Percentiles rank a stretch among this genome's conserved stretches.
Conservation (phyloP, 306 rosid genomes). For the Boehmeria nivea region DNA sequence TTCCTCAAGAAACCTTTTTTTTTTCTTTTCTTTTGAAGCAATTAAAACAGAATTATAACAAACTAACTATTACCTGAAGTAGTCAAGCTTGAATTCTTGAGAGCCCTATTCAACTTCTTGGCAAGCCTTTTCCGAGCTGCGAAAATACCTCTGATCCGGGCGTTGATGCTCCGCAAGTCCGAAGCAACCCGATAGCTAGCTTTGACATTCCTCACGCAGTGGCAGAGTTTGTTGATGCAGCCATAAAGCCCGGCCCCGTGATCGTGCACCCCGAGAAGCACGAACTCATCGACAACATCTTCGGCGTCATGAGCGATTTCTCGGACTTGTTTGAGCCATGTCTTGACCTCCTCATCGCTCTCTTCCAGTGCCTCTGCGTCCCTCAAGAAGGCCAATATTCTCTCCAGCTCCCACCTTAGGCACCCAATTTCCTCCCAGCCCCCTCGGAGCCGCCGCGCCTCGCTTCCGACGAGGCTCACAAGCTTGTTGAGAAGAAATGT, state of each 20-base stretch:
- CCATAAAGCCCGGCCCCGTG: constrained; percentile 9
- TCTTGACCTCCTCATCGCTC: constrained; percentile 27
- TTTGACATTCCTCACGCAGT: constrained; percentile 13
- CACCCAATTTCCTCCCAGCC: constrained; percentile 25
- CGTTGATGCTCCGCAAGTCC: constrained; percentile 13
- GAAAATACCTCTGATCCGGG: constrained; percentile 15
- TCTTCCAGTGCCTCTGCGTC: constrained; percentile 30
- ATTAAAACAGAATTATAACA: neutral
- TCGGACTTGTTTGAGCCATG: constrained; percentile 32
- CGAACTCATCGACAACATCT: constrained; percentile 31
- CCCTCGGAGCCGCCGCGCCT: constrained; percentile 35
- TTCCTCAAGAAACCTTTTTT: too few species aligned
- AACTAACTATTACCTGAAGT: constrained; percentile 24
- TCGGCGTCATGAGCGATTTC: constrained; percentile 32
- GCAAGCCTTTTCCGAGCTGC: constrained; percentile 14
- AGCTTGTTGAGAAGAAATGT: constrained; percentile 37
- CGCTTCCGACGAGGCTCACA: constrained; percentile 24
- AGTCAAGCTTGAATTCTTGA: constrained; percentile 28
- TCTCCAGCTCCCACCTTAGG: constrained; percentile 23
- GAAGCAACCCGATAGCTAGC: constrained; percentile 9
- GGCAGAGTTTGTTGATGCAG: constrained; percentile 1
- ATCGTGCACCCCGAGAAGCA: constrained; percentile 6
- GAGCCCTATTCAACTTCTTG: constrained; percentile 3
- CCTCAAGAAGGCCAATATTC: constrained; percentile 23
- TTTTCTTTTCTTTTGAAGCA: neutral